Conservation (phyloP, 2,329 filamentous ascomycete species). For the Colletotrichum theobromicola region DNA sequence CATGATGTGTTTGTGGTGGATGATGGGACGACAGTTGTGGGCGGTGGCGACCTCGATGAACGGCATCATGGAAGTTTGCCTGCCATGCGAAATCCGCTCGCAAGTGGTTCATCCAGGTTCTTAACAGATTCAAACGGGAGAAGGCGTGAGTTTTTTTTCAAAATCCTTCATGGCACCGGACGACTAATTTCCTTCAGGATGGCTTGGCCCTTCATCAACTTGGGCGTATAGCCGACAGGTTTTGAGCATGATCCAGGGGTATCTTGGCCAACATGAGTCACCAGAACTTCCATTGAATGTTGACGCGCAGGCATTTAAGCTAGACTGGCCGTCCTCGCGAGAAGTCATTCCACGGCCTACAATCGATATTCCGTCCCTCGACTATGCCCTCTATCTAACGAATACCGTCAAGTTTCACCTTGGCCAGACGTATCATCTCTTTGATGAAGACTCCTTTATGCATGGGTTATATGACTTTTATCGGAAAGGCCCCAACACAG, state of each 20-base stretch:
- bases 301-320: not conserved
- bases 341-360: not conserved
- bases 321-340: not conserved
- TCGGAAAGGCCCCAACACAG: slow-evolving; percentile 3
- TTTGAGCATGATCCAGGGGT: slow-evolving; percentile 3
- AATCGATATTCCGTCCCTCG: not conserved
- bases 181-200: not conserved
- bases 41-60: not conserved
- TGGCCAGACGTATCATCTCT: slow-evolving; percentile 57
- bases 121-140: slow-evolving; percentile 4
- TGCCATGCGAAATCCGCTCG: not conserved
- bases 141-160: not conserved
- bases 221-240: slow-evolving; percentile 18
- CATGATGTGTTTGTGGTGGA: not conserved
- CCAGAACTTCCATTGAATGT: slow-evolving; percentile 5
- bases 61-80: not conserved
- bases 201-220: slow-evolving; percentile 8
- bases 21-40: not conserved
- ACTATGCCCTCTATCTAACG: slow-evolving; percentile 53
- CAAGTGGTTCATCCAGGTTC: not conserved
- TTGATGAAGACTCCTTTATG: slow-evolving; percentile 59
- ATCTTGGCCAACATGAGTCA: slow-evolving; percentile 29
- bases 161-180: not conserved
- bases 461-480: slow-evolving; percentile 31
- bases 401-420: slow-evolving; percentile 63